Evolutionary conservation across 306 rosid genomes (phyloP), one percentile per base, ranked within the genome.

Genomic region (Cucurbita pepo): DNA sequence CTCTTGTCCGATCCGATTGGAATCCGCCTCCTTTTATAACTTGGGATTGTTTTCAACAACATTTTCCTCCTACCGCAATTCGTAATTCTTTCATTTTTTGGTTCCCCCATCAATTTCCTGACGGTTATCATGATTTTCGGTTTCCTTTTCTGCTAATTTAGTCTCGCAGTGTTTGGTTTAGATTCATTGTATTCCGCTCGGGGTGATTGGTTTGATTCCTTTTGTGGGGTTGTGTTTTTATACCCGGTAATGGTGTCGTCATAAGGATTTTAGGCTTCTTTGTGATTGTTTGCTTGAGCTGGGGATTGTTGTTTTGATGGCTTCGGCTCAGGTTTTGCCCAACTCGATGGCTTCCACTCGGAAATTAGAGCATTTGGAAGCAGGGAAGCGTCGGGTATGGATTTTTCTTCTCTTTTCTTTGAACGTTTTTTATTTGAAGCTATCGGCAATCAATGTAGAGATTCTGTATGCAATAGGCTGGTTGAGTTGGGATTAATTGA

Each of bases 241-340:
- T 34, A 36, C 61, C 55, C 7, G 55, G 45, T 37, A 57, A 73
- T 56, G 52, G 34, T n/a, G 69, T 22, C 43, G 18, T n/a, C 10
- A 57, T 73, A 54, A 58, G 22, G 30, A 47, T 58, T 7, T 73
- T 47, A 56, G 77, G 56, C 9, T 45, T 25, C 10, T 70, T 69
- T 75, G 58, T 71, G 69, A 14, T 80, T 74, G n/a, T 60, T 22
- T 12, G 66, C 76, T 77, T 75, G 81, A 72, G 77, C 59, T 76
- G 56, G 36, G 74, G 44, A 66, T 18, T 75, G 69, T 56, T 77
- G 74, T 74, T 69, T 76, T 38, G 12, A 90, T 91, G 96, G 99
- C 97, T 78, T 89, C 98, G 76, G 96, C 97, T 79, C 97, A 90
- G 91, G 98, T 89, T 76, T 82, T 90, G 79, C 84, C 93, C 22